These are phyloP conservation scores for Acanthamoeba rhysodes DNA, from an alignment of 208 protist genomes.

Conservation along the genomic window DNA sequence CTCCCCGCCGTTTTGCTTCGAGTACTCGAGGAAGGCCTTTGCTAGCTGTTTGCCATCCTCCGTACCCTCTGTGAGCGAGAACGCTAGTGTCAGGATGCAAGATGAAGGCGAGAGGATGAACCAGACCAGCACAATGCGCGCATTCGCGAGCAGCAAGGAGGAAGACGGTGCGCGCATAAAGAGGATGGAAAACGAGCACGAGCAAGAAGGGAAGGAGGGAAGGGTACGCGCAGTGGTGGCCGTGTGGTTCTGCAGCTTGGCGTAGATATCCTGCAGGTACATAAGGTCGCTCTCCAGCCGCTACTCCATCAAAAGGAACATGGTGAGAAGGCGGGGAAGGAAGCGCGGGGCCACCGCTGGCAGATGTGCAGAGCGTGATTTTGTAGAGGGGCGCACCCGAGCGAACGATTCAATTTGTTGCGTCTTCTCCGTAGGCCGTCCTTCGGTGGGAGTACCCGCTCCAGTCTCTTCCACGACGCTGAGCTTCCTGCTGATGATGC, in stretches of 20 bases:
- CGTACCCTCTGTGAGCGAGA: not conserved
- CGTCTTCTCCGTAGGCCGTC: not conserved
- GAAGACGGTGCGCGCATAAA: no score
- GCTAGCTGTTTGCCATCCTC: conserved; percentile 23
- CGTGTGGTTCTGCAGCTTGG: conserved; percentile 43
- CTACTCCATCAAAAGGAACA: not conserved
- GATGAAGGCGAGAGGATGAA: not conserved
- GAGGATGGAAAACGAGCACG: not conserved
- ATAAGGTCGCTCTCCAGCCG: not conserved
- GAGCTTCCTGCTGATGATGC: not conserved
- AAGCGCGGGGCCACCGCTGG: not conserved
- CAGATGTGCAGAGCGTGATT: not conserved
- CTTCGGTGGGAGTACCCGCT: not conserved
- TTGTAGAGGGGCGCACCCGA: not conserved
- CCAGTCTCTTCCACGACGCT: not conserved
- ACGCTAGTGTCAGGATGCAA: no score
- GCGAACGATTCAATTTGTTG: conserved; percentile 45
- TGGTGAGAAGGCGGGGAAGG: not conserved
- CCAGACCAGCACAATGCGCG: not conserved
- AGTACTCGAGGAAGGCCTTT: conserved; percentile 42
- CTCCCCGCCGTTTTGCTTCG: conserved; percentile 1
- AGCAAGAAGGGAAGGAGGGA: not conserved
- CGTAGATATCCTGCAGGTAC: conserved; percentile 40
- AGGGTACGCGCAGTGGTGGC: conserved; percentile 36
- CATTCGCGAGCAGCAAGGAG: not conserved